Base-by-base conservation (phyloP, 306 rosid genomes). In the Heteromeles arbutifolia region DNA sequence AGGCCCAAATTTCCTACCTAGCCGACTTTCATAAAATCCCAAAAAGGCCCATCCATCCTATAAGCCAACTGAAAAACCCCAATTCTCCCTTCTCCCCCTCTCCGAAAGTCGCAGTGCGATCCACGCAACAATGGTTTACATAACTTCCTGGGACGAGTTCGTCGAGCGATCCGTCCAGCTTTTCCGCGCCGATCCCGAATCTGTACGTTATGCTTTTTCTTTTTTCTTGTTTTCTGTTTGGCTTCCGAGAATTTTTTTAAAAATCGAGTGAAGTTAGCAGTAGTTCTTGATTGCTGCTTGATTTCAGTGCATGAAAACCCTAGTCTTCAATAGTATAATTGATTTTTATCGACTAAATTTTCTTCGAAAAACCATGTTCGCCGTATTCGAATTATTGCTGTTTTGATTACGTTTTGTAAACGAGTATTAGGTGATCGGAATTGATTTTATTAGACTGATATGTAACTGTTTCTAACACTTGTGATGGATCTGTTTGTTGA, bases 121-220 rank as follows among this genome's bases (percentile, higher is more conserved):
- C 44, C 44, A 9, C 44, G 44, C 25, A 41, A 59, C 67, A 58
- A 92, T 92, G 97, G 97, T 90, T 25, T 92, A 90, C 62, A 75
- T 92, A 29, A 77, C 81, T 25, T 86, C 84, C 28, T 92, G 97
- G 96, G 97, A 92, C 52, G 89, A 92, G 79, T 92, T 92, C 56
- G 88, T 88, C 19, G 96, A 92, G 31, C 90, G 93, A 80, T 90
- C 97, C 74, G 87, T 92, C 21, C 88, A 90, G 78, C n/a, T 92
- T 79, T 92, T 90, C 87, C 97, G 97, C 37, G 91, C 92, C 65
- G 90, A 88, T 84, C 98, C 97, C 54, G 80, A 88, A 70, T 85
- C 97, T 64, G 97, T 91, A 78, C 54, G 85, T 72, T 28, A 13
- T 25, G 57, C 15, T 29, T 4, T 21, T 57, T 54, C 11, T 18